Base-by-base conservation (phyloP, 495 filamentous ascomycete genomes). In the Hypoxylon fragiforme region DNA sequence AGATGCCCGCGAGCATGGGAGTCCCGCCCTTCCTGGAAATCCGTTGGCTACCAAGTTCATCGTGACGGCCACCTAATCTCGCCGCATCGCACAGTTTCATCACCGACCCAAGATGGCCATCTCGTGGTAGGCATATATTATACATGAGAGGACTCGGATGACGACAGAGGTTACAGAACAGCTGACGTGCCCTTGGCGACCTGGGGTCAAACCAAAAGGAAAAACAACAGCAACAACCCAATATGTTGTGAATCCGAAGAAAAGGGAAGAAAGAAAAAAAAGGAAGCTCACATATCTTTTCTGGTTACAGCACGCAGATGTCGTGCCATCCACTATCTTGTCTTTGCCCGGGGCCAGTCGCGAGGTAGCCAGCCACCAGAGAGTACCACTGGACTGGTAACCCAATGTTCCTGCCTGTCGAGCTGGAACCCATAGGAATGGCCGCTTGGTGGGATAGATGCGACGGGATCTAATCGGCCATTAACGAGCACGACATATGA, bases 91-190 rank as follows among this genome's bases (percentile, higher is more conserved):
- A 61, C 58, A 56, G 47, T 55, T 55, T 54, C 51, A 51, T 61
- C 50, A 47, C 35, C 16, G 15, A 52, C 24, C 30, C 38, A 40
- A 49, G 54, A 50, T 50, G 38, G 26, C 13, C 14, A 45, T 9
- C 44, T 13, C 21, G 44, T 34, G 45, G 38, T 30, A 54, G 28
- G 43, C 46, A 54, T 36, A 55, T 50, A n/a, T n/a, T n/a, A 24
- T 30, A 39, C 42, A 50, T 37, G 5, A 32, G 18, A 15, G 40
- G 35, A 58, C 35, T 42, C 54, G 54, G 54, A 59, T 63, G 60
- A 58, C 60, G 50, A 58, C 53, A 59, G 51, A 50, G 31, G 47
- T 64, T 64, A 38, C 57, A 61, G 50, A 64, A 57, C 57, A 61
- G 57, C 57, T 60, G 54, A 64, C 52, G 50, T 61, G 52, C 51